Percentiles rank a stretch among this genome's conserved stretches.
phyloP scores from a whole-genome alignment of 2,329 filamentous ascomycete genomes.

The Dothideomycetes sp. region DNA sequence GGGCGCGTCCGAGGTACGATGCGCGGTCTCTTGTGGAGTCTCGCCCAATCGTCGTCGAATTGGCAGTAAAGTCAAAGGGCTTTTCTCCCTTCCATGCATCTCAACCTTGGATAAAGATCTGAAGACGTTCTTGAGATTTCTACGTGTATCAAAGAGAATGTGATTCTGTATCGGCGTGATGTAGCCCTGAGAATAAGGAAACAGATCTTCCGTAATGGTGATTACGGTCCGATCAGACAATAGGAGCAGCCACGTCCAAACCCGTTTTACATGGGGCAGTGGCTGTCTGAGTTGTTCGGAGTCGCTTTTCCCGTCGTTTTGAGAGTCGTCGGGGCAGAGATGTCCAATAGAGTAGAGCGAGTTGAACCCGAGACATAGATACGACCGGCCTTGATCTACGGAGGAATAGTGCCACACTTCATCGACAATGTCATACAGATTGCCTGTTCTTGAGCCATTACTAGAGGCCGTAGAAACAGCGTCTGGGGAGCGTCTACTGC shows the following conservation, averaged over 20 bases:
- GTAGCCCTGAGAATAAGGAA: slow-evolving; percentile 22
- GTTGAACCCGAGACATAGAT: slow-evolving; percentile 65
- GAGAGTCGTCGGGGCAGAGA: slow-evolving; percentile 16
- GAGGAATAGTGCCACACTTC: slow-evolving; percentile 68
- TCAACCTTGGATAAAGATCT: slow-evolving; percentile 46
- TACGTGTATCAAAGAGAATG: slow-evolving; percentile 40
- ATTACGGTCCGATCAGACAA: slow-evolving; percentile 61
- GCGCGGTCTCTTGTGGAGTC: slow-evolving; percentile 33
- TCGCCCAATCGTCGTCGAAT: slow-evolving; percentile 33
- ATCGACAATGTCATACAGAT: slow-evolving; percentile 50
- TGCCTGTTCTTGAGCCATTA: slow-evolving; percentile 22
- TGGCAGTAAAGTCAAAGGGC: slow-evolving; percentile 31
- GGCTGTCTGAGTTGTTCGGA: not conserved
- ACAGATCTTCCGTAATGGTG: slow-evolving; percentile 54
- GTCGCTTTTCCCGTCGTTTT: slow-evolving; percentile 3
- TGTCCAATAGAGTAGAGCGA: slow-evolving; percentile 36
- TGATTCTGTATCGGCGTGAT: slow-evolving; percentile 30
- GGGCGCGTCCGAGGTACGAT: slow-evolving; percentile 41
- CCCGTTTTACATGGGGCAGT: slow-evolving; percentile 38
- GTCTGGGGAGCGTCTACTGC: slow-evolving; percentile 12
- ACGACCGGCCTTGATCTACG: slow-evolving; percentile 56
- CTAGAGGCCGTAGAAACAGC: slow-evolving; percentile 22
- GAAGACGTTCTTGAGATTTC: slow-evolving; percentile 51
- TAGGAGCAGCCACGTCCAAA: slow-evolving; percentile 63
- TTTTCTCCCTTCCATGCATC: slow-evolving; percentile 21